Base-by-base conservation (phyloP, 805 yeast genomes). In the Yamadazyma akitaensis region DNA sequence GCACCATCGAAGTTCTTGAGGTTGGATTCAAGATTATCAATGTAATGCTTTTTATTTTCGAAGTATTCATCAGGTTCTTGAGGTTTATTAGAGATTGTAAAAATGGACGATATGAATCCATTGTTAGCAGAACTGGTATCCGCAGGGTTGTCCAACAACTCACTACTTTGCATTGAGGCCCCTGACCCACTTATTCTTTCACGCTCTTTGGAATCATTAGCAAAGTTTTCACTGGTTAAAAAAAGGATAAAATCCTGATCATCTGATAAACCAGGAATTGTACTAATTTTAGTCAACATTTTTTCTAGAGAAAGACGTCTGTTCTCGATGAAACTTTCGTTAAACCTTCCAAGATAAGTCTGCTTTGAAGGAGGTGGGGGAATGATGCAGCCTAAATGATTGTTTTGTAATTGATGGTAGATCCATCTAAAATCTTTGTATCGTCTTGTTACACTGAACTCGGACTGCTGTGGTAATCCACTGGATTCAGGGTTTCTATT, bases 301-400 rank as follows among this genome's bases (percentile, higher is more conserved):
- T 76, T 81, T 60, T 92, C 97, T 59, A 94, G 73, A 5, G 92
- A 88, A 19, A 84, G 71, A 47, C 97, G 74, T 64, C 98, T 79
- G 53, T 81, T 81, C 63, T 94, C 97, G 43, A 94, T 82, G 56
- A 94, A 91, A 56, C 84, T 90, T 54, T 88, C 88, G 56, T 89
- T 89, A 65, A 94, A 90, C 51, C 97, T 77, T 4, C 98, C 97
- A 46, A 91, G 84, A 7, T 86, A 85, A 51, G 95, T 96, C 63
- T 94, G 96, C 49, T 88, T 96, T 0, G 97, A 91, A 3, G 98
- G 97, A 1, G 98, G 96, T 2, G 76, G 76, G 0, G 99, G 98
- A 19, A 94, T 82, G 32, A 94, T 83, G 48, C 77, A 75, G 0
- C 99, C 99, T 31, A 96, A 96, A 60, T 94, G 90, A 55, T 85